Evolutionary conservation across 2,329 filamentous ascomycete genomes (phyloP).

Genomic region (Colletotrichum sidae): DNA sequence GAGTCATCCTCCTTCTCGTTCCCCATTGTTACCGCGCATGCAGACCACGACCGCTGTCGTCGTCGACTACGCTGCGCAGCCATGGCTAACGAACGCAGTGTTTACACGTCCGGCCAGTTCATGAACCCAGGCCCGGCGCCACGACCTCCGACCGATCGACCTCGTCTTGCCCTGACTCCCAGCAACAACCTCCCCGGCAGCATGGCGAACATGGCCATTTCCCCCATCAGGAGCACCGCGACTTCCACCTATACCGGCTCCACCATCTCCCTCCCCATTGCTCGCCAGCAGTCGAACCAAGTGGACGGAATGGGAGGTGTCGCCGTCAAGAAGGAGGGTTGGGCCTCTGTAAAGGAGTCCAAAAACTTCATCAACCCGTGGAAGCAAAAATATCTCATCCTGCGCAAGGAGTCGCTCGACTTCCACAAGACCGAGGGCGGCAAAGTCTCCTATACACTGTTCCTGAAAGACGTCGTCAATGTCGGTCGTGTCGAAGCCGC

Average conservation of each 20-base stretch:
- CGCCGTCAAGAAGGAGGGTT: constrained; percentile 83
- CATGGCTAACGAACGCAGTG: constrained; percentile 53
- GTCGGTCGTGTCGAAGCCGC: constrained; percentile 92
- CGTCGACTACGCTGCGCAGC: constrained; percentile 38
- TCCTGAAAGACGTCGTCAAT: constrained; percentile 87
- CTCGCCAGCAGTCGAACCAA: constrained; percentile 68
- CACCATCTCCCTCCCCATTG: constrained; percentile 78
- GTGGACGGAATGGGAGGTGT: constrained; percentile 75
- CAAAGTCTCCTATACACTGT: constrained; percentile 88
- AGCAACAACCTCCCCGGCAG: constrained; percentile 79
- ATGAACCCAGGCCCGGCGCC: constrained; percentile 98
- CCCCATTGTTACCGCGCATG: constrained; percentile 26
- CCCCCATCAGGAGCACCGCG: constrained; percentile 73
- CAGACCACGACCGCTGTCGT: constrained; percentile 20
- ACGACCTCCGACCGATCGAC: constrained; percentile 85
- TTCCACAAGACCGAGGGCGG: constrained; percentile 93
- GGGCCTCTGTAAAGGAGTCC: constrained; percentile 91
- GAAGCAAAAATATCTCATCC: constrained; percentile 92
- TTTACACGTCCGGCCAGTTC: constrained; percentile 76
- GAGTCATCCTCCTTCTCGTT: constrained; percentile 1
- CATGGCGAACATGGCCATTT: constrained; percentile 83
- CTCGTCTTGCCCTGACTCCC: constrained; percentile 83
- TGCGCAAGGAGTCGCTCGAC: constrained; percentile 92
- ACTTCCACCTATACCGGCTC: constrained; percentile 78
- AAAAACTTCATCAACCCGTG: constrained; percentile 84